A percentile compares a stretch with the other conserved stretches of the same genome.
Conservation (phyloP, 2,329 filamentous ascomycete genomes). For the Colletotrichum endophyticum region DNA sequence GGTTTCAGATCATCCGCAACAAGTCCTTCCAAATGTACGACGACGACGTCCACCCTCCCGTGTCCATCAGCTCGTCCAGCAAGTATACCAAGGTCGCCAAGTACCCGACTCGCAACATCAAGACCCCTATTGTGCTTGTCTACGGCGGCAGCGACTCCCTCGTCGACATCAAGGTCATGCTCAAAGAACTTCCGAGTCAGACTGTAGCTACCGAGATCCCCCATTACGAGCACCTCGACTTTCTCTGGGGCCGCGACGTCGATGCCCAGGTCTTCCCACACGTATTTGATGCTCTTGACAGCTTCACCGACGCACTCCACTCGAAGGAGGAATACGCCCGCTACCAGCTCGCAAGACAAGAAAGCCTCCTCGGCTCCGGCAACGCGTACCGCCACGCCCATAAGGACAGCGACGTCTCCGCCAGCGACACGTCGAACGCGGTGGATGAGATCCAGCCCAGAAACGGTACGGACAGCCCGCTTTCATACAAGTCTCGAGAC, state of each 20-base stretch:
- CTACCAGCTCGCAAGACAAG: constrained; percentile 57
- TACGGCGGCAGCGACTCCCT: constrained; percentile 94
- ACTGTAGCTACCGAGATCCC: constrained; percentile 87
- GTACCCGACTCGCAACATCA: constrained; percentile 96
- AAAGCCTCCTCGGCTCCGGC: constrained; percentile 50
- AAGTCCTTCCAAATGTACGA: constrained; percentile 98
- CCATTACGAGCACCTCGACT: constrained; percentile 96
- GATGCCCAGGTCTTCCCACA: constrained; percentile 86
- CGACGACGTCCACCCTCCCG: constrained; percentile 83
- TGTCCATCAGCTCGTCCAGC: constrained; percentile 71
- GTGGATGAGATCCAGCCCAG: neutral
- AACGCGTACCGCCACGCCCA: constrained; percentile 30
- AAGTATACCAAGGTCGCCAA: constrained; percentile 97
- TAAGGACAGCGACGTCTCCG: constrained; percentile 32
- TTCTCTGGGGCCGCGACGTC: constrained; percentile 90
- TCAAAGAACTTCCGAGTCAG: constrained; percentile 82
- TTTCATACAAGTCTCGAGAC: neutral
- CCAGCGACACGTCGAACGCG: constrained; percentile 14
- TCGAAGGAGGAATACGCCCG: constrained; percentile 65
- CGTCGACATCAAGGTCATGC: constrained; percentile 92
- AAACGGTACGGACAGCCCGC: constrained; percentile 4
- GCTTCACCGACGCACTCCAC: constrained; percentile 65
- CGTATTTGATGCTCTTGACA: constrained; percentile 87
- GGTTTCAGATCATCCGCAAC: constrained; percentile 99
- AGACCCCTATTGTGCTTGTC: constrained; percentile 89